A percentile compares a stretch with the other conserved stretches of the same genome.
Evolutionary conservation across 345 rosid genomes (phyloP).

Genomic region (Lepidium sativum): DNA sequence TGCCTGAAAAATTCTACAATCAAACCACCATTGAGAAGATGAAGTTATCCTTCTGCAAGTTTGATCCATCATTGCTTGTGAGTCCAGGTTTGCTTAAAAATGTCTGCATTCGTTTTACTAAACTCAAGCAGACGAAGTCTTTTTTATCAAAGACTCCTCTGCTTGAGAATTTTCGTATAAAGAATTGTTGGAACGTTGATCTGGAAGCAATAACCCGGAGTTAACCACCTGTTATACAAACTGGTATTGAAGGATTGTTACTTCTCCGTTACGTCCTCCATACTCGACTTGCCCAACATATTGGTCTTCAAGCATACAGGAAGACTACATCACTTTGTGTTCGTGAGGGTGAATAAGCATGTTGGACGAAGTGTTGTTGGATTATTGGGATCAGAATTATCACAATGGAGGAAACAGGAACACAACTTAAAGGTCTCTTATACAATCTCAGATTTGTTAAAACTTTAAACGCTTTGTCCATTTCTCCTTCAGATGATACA

Average conservation of each 20-base stretch:
- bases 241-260: slow-evolving; percentile 30
- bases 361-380: neutral
- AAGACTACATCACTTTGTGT: neutral
- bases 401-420: neutral
- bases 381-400: neutral
- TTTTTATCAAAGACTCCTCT: slow-evolving; percentile 13
- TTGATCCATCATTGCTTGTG: neutral
- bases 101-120: slow-evolving; percentile 32
- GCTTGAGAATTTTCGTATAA: slow-evolving; percentile 28
- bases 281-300: slow-evolving; percentile 6
- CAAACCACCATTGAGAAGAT: slow-evolving; percentile 12
- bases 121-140: neutral
- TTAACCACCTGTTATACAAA: neutral
- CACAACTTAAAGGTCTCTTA: neutral
- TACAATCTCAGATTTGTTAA: neutral
- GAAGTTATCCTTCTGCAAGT: slow-evolving; percentile 24
- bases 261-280: neutral
- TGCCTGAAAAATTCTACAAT: slow-evolving; percentile 23
- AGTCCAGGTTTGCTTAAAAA: slow-evolving; percentile 1
- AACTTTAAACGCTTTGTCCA: neutral
- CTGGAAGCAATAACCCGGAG: neutral
- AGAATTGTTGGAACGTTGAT: slow-evolving; percentile 33
- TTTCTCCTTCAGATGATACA: neutral
- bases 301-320: neutral
- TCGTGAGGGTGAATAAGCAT: neutral